Evolutionary conservation across 306 rosid genomes (phyloP).

Genomic region (Luffa aegyptiaca): DNA sequence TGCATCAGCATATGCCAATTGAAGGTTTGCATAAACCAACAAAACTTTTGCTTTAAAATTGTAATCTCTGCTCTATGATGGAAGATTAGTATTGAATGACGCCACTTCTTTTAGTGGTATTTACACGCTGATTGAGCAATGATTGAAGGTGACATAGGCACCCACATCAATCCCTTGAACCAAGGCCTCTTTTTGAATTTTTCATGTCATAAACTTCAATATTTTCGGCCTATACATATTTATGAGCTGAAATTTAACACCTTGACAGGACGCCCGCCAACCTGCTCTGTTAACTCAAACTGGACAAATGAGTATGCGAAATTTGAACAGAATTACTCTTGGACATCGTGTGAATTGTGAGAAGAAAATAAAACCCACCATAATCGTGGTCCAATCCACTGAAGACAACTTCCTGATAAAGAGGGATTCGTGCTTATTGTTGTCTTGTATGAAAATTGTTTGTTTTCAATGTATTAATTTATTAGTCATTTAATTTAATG

Average conservation of each 20-base stretch:
- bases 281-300: not conserved
- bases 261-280: not conserved
- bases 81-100: conserved; percentile 1
- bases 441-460: not conserved
- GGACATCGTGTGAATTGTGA: not conserved
- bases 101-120: conserved; percentile 2
- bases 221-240: not conserved
- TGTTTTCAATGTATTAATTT: not conserved
- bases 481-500: not conserved
- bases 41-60: not conserved
- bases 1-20: not conserved
- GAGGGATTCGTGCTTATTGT: not conserved
- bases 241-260: not conserved
- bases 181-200: not conserved
- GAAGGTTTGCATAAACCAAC: not conserved
- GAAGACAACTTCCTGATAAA: not conserved
- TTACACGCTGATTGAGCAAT: not conserved
- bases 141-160: not conserved
- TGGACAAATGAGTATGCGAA: conserved; percentile 1
- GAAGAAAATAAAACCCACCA: not conserved
- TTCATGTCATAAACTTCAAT: not conserved
- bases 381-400: not conserved
- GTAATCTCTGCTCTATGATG: not conserved
- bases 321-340: not conserved
- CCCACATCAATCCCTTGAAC: not conserved